Conservation (phyloP, 1,139 yeast genomes). For the Magnusiomyces ingens region DNA sequence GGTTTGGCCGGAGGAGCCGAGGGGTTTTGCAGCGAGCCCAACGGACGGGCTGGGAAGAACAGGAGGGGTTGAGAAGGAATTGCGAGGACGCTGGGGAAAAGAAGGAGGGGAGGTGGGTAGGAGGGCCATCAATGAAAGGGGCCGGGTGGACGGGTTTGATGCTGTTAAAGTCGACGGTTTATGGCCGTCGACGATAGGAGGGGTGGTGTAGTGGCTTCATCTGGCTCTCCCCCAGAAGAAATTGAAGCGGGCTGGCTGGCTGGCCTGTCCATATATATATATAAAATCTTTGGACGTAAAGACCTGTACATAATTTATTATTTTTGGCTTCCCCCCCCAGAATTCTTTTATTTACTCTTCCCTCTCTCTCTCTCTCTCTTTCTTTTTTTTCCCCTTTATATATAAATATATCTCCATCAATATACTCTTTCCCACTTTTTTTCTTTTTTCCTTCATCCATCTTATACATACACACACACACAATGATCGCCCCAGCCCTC, state of each 20-base stretch:
- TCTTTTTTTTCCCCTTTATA: slow-evolving; percentile 3
- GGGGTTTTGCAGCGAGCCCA: background rate
- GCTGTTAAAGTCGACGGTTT: too few species aligned
- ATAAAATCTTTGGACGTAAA: slow-evolving; percentile 1
- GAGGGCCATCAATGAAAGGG: too few species aligned
- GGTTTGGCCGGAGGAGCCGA: background rate
- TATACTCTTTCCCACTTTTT: background rate
- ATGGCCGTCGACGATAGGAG: too few species aligned
- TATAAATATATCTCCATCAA: too few species aligned
- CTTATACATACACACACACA: background rate
- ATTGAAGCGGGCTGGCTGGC: background rate
- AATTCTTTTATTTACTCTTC: background rate
- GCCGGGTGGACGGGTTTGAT: too few species aligned
- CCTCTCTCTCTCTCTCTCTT: slow-evolving; percentile 4
- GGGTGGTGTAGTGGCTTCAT: too few species aligned
- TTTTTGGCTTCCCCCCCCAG: background rate
- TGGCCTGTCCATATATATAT: background rate
- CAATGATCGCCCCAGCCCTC: slow-evolving; percentile 9
- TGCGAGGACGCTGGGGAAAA: too few species aligned
- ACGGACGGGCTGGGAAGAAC: background rate
- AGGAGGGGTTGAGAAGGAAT: too few species aligned
- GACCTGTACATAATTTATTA: background rate
- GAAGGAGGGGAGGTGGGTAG: too few species aligned
- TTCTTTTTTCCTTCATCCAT: background rate
- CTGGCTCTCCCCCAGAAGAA: too few species aligned